These are phyloP conservation scores for Salix koriyanagi DNA, from an alignment of 345 rosid species.

Conservation along the genomic window DNA sequence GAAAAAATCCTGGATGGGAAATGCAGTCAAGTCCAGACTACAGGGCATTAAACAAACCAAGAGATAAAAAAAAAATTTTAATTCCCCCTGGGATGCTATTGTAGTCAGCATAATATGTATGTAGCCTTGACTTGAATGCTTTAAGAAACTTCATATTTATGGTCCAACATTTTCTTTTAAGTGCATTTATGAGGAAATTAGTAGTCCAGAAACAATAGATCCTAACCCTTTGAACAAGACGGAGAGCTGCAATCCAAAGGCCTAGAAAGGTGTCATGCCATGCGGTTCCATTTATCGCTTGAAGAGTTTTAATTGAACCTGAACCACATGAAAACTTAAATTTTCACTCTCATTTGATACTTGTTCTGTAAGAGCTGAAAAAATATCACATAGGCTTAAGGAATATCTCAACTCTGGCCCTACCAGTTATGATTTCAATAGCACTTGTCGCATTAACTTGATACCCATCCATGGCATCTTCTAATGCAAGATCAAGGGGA, in stretches of 20 bases:
- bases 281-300: conserved; percentile 64
- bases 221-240: conserved; percentile 88
- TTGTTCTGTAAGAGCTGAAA: not conserved
- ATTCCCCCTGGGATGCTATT: not conserved
- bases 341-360: not conserved
- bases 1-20: not conserved
- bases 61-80: too few relatives aligned
- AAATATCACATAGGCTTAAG: not conserved
- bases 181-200: not conserved
- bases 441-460: conserved; percentile 82
- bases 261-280: conserved; percentile 91
- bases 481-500: conserved; percentile 84
- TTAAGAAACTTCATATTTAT: not conserved
- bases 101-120: not conserved
- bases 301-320: conserved; percentile 89
- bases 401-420: not conserved
- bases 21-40: not conserved
- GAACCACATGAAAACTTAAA: conserved; percentile 26
- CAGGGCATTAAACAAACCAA: not conserved
- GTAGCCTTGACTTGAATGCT: not conserved
- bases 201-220: not conserved
- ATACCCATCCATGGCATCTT: conserved; percentile 91
- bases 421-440: conserved; percentile 68
- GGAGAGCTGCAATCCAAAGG: conserved; percentile 91
- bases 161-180: not conserved